Base-by-base conservation (phyloP, 441 rosid species). In the Bocquillonia castaneifolia region DNA sequence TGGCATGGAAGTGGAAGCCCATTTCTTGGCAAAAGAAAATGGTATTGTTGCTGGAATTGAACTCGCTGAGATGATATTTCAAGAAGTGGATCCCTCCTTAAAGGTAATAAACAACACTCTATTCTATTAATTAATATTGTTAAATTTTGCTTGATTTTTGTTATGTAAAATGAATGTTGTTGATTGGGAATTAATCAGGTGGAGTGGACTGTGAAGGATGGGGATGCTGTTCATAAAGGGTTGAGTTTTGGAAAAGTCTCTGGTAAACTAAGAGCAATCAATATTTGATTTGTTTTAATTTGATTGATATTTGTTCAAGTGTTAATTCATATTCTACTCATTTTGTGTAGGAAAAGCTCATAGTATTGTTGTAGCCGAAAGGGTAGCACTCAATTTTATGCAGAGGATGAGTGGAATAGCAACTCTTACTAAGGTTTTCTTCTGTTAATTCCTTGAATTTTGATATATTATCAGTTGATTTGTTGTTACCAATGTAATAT, bases 321-420 rank as follows among this genome's bases (percentile, higher is more conserved):
- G 52, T 53, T 36, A 10, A 0, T 10, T 6, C 53, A 26, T 25
- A 34, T 28, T 25, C 18, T 47, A 36, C 20, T 39, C 1, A 18
- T 56, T 59, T 29, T 59, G 25, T 20, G 56, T 84, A 83, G 98
- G 98, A 45, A 81, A 73, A 54, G 97, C 99, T 29, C 91, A 85
- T 78, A 88, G 78, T 74, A 83, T 94, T 68, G 87, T 94, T 77
- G 88, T 87, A 59, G 90, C 97, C 17, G 99, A 94, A 81, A 85
- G 99, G 66, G 89, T 90, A 65, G 97, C 75, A 66, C 85, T 94
- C 53, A 92, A 94, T 76, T 94, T 92, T 78, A 88, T 94, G 93
- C 97, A 94, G 80, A 86, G 92, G 83, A 94, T 92, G 98, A 94
- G 98, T 64, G 99, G 97, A 72, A 90, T 90, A 75, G 98, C 99